These are phyloP conservation scores for Stagonosporopsis tanaceti DNA, from an alignment of 2,329 filamentous ascomycete species.

Conservation along the genomic window DNA sequence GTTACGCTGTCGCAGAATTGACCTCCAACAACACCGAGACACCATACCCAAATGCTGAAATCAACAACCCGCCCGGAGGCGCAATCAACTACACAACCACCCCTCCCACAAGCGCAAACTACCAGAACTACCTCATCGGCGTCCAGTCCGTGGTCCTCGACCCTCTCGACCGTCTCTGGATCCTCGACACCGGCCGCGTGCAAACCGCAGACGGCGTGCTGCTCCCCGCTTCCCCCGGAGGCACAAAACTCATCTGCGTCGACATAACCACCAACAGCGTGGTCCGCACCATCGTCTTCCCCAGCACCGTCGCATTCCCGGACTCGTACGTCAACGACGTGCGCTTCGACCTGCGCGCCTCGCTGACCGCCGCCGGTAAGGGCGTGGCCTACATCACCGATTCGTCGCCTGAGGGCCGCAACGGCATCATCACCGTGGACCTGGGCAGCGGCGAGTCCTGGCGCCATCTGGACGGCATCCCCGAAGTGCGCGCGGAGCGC, in stretches of 20 bases:
- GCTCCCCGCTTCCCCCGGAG: constrained; percentile 55
- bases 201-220: constrained; percentile 55
- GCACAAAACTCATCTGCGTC: constrained; percentile 61
- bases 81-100: constrained; percentile 61
- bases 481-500: constrained; percentile 51
- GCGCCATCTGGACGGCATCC: constrained; percentile 57
- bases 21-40: constrained; percentile 53
- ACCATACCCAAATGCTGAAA: constrained; percentile 53
- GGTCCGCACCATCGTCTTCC: constrained; percentile 62
- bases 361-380: constrained; percentile 52
- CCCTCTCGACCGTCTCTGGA: constrained; percentile 59
- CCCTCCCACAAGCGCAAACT: constrained; percentile 57
- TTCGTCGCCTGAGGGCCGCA: constrained; percentile 57
- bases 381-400: constrained; percentile 65
- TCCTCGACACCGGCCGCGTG: constrained; percentile 62
- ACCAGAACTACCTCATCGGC: constrained; percentile 59
- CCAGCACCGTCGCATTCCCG: constrained; percentile 54
- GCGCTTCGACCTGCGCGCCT: constrained; percentile 60
- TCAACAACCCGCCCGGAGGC: constrained; percentile 60
- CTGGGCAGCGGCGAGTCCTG: constrained; percentile 59
- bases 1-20: constrained; percentile 61
- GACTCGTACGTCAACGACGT: constrained; percentile 64
- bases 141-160: constrained; percentile 63
- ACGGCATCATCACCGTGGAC: constrained; percentile 60
- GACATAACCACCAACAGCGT: constrained; percentile 56